Evolutionary conservation across 371 early-diverging fungal species (phyloP), one percentile per base, ranked within the genome.

Genomic region (Mortierella sp.): DNA sequence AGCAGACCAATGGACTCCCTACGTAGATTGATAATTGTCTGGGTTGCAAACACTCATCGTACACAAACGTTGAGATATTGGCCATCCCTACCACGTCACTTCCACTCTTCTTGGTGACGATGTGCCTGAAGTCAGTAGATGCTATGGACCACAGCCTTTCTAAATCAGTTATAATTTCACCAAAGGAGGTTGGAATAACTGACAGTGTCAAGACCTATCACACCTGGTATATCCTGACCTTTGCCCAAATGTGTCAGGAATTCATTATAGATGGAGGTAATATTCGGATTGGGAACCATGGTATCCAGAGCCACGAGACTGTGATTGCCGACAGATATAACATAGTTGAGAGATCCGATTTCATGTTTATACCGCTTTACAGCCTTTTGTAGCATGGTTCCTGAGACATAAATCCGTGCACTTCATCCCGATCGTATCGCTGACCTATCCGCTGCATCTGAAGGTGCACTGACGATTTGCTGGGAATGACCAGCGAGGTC

Each of bases 261-360:
- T 15, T 66, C 55, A 36, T 88, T 67, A 40, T 83, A 83, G 16
- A 88, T 85, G 0, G 72, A 62, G 0, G 84, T 69, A 13, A 84
- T 65, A 58, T 28, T 85, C 79, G 86, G 86, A 45, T 90, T 91
- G 15, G 96, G 85, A 19, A 93, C 86, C 13, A 97, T 83, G 0
- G 96, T 94, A 77, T 97, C 96, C 0, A 97, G 64, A 0, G 91
- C 87, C 1, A 96, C 84, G n/a, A 96, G 76, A 0, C 85, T 68
- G 58, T 93, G 92, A 62, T 89, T 87, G 2, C 88, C 91, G 4
- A 91, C 63, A 6, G 77, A 68, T 8, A 92, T 45, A 0, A 83
- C 77, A 63, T 90, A 92, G 55, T 95, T 96, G 5, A 89, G 83
- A 3, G 89, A 87, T 0, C 96, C 95, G 75, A 93, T 93, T 15